Evolutionary conservation across 345 rosid species (phyloP), one percentile per base, ranked within the genome.

Genomic region (Kandelia obovata): DNA sequence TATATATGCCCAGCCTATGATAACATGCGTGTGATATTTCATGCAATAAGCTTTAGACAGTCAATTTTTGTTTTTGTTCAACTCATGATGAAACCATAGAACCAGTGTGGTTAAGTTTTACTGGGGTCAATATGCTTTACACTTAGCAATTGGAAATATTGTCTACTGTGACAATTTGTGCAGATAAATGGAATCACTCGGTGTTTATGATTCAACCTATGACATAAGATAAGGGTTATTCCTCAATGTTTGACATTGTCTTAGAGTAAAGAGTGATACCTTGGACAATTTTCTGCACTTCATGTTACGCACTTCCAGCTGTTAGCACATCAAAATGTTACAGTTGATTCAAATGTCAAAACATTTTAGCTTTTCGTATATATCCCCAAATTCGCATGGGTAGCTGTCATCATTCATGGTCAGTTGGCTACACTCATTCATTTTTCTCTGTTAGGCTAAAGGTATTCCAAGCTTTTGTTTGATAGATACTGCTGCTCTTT

Each of bases 401-500:
- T 39, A 39, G 2, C 11, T 13, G 28, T 55, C 28, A 21, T 23
- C 58, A 6, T 53, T n/a, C 10, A 21, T n/a, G 56, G 57, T 53
- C 19, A 9, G 4, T 55, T 23, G 5, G 15, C 58, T 55, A 55
- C 59, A 21, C 10, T 25, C 31, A 21, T 25, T 26, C 59, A 3
- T 56, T 15, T 25, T 23, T 25, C 59, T 56, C 59, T 23, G 1
- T 19, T 39, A 65, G 73, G 71, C 58, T 51, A 47, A 64, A 72
- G 71, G 73, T 37, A 46, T 53, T 17, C 58, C 9, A 34, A 6
- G 46, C 6, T 43, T 60, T 39, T 55, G 59, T 16, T 64, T 37
- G 26, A 20, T 62, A 17, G 15, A 43, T 13, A 3, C 28, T 3
- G 6, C 25, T 1, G 59, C 59, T 56, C 19, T 21, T 64, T 43